Base-by-base conservation (phyloP, 768 basidiomycete species). In the Hypholoma fasciculare region DNA sequence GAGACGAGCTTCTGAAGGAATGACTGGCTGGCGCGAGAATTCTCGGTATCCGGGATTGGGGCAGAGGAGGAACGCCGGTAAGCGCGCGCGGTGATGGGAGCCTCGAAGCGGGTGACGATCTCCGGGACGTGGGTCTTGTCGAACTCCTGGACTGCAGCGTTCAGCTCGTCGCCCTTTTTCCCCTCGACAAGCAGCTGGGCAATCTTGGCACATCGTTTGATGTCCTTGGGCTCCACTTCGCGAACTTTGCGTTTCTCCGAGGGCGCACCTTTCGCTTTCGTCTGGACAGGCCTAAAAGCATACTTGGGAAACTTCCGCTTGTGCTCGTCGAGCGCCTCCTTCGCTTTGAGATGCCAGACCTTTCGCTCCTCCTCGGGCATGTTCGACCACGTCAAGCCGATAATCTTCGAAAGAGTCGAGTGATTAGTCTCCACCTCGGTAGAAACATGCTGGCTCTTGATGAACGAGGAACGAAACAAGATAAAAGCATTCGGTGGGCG, bases 401-500 rank as follows among this genome's bases (percentile, higher is more conserved):
- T 89, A 67, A 91, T 92, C 82, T 90, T 92, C 13, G 89, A 91
- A 16, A 92, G 76, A 3, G 90, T 91, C 64, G 86, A 88, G 74
- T 91, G 90, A 69, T 89, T 91, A 30, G 88, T 89, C 76, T 92
- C 90, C 59, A 92, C 86, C 57, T 82, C 84, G 7, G 87, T 83
- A 8, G 89, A 85, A 62, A 92, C 89, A 63, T 88, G 88, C 64
- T 89, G 86, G 63, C 77, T 81, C 74, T 89, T 89, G 71, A 92
- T 89, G 72, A 92, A 92, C 0, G 87, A 86, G 0, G 89, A 89
- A 60, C 90, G 87, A 78, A 92, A 93, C 65, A 93, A 82, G 67
- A 92, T 93, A 75, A 93, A 93, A 23, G 90, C 91, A 66, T 93
- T 92, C 2, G 90, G 89, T 1, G 90, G 90, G 43, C 90, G 88